These are phyloP conservation scores for Aureobasidium sp. DNA, from an alignment of 2,329 filamentous ascomycete genomes.

Conservation along the genomic window DNA sequence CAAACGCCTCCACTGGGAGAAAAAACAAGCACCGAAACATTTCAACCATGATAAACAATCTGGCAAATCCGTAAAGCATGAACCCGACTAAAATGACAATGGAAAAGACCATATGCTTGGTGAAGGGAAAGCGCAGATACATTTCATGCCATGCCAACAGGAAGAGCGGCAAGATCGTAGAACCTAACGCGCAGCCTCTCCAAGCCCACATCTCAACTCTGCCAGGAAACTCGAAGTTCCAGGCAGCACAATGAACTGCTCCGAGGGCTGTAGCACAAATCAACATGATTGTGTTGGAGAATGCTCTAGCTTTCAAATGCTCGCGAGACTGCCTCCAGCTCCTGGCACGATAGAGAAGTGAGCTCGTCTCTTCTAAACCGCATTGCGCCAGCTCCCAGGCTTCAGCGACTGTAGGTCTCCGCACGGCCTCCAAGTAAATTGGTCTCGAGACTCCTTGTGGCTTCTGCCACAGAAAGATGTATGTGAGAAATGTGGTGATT, in stretches of 20 bases:
- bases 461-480: constrained; percentile 4
- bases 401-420: not conserved
- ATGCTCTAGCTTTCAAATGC: not conserved
- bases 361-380: constrained; percentile 1
- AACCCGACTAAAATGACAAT: not conserved
- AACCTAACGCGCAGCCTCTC: not conserved
- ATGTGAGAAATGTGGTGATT: not conserved
- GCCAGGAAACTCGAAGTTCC: constrained; percentile 1
- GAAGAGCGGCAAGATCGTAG: not conserved
- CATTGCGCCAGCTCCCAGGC: constrained; percentile 1
- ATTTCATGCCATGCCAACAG: constrained; percentile 1
- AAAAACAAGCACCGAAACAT: constrained; percentile 6
- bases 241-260: not conserved
- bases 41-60: constrained; percentile 7
- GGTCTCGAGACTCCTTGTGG: not conserved
- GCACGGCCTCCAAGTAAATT: not conserved
- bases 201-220: not conserved
- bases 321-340: constrained; percentile 1
- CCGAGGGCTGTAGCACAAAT: not conserved
- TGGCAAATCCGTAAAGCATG: constrained; percentile 4
- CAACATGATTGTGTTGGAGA: constrained; percentile 1
- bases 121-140: not conserved
- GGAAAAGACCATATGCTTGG: not conserved
- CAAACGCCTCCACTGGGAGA: not conserved
- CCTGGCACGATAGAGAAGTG: not conserved